Base-by-base conservation (phyloP, 106 monocot genomes). In the Platanthera guangdongensis region DNA sequence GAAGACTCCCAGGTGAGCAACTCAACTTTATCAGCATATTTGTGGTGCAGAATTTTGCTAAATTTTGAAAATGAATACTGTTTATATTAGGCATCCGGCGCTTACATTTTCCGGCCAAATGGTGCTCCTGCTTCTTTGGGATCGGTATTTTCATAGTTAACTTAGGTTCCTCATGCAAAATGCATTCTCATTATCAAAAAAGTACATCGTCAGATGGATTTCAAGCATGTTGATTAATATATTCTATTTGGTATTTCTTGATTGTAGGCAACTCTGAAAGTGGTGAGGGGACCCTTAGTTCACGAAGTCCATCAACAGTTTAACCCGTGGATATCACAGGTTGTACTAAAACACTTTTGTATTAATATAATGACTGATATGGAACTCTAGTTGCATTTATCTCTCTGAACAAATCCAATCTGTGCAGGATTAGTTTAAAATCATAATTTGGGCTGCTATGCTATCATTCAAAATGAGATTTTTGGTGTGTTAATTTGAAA, bases 51-150 rank as follows among this genome's bases (percentile, higher is more conserved):
- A 25, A 18, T 18, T 72, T 72, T 51, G 7, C 15, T 77, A 28
- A 25, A 46, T 14, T 73, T 7, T 77, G 52, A 30, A 70, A 4
- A 19, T 57, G n/a, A 51, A 65, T 22, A 51, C 39, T 45, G 2
- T 50, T 64, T 67, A 72, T 71, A 64, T 76, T 79, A 94, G 94
- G 80, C 88, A 59, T 94, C 94, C 65, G 90, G 90, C 73, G 90
- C 94, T 75, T 94, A 94, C 71, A 88, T 94, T 79, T 94, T 94
- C 79, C 76, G 88, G 15, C 94, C 94, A 49, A 74, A 88, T 90
- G 88, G 90, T 14, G 70, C 77, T 78, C 78, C 78, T 67, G 45
- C 15, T 80, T 59, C 78, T 76, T 84, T 85, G 59, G 79, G 80
- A 86, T 77, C 21, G 86, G 94, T 94, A 85, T 57, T 71, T 79